Base-by-base conservation (phyloP, 2,329 filamentous ascomycete species). In the Trichoderma asperellum region DNA sequence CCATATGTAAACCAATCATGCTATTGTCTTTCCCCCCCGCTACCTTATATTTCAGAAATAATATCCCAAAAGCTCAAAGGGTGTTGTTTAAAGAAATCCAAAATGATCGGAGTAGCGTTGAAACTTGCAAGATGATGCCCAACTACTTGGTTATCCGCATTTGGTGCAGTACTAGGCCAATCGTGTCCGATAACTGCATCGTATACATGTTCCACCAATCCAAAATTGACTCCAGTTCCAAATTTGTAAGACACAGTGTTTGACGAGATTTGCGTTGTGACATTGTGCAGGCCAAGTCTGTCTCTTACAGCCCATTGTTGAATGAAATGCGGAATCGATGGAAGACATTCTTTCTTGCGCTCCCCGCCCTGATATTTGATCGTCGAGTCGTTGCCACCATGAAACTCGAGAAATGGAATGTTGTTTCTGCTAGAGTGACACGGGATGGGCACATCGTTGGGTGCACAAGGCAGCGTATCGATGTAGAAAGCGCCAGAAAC, bases 291-390 rank as follows among this genome's bases (percentile, higher is more conserved):
- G n/a, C 60, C 47, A 24, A 62, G 60, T 2, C 29, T n/a, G 8
- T 62, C 60, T 35, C 60, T 43, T 18, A 11, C 32, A 7, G 60
- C 60, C 60, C 60, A 62, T 52, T 62, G 60, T n/a, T 62, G 60
- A 52, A 62, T 62, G 29, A 62, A 62, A 35, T 62, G 60, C 12
- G 60, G 60, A n/a, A 62, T 62, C 14, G 60, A 62, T 37, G 60
- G 60, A 4, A 62, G 47, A 37, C 60, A 62, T 35, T 62, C 60
- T 7, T 62, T 8, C n/a, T 62, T 62, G 47, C 60, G 60, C 8
- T 35, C 43, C 2, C 60, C 60, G 7, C 60, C 60, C 11, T 62
- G 29, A 4, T 62, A 62, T 14, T 35, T 12, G 24, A 62, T 62
- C 2, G 60, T 62, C 16, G 60, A 18, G 21, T 62, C 60, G 34